Evolutionary conservation across 371 early-diverging fungal genomes (phyloP).

Genomic region (Funneliformis caledonium): DNA sequence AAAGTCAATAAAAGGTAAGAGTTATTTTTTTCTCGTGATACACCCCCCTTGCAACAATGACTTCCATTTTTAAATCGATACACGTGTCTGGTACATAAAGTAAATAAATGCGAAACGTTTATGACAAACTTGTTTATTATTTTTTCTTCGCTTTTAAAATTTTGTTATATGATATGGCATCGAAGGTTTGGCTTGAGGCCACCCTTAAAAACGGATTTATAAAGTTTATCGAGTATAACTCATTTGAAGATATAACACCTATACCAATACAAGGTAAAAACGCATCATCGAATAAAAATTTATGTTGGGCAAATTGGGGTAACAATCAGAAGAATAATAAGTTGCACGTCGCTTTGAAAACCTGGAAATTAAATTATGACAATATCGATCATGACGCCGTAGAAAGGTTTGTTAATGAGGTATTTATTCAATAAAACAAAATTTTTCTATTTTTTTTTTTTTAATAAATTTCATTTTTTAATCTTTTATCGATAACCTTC

Average conservation of each 20-base stretch:
- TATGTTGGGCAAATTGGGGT: neutral
- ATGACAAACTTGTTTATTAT: neutral
- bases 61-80: no score
- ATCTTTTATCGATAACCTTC: neutral
- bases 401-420: conserved; percentile 33
- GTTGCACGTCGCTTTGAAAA: conserved; percentile 8
- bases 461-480: no score
- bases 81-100: no score
- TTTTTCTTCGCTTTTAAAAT: neutral
- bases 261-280: neutral
- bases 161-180: neutral
- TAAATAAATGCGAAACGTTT: no score
- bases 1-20: no score
- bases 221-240: neutral
- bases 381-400: neutral
- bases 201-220: conserved; percentile 8
- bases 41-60: no score
- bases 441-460: neutral
- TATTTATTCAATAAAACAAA: neutral
- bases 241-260: conserved; percentile 10
- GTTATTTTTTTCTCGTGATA: no score
- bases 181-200: neutral
- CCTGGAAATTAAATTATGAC: neutral
- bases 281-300: neutral
- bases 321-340: neutral